A percentile compares a stretch with the other conserved stretches of the same genome.
Evolutionary conservation across 495 filamentous ascomycete genomes (phyloP).

Genomic region (Amphirosellinia nigrospora): DNA sequence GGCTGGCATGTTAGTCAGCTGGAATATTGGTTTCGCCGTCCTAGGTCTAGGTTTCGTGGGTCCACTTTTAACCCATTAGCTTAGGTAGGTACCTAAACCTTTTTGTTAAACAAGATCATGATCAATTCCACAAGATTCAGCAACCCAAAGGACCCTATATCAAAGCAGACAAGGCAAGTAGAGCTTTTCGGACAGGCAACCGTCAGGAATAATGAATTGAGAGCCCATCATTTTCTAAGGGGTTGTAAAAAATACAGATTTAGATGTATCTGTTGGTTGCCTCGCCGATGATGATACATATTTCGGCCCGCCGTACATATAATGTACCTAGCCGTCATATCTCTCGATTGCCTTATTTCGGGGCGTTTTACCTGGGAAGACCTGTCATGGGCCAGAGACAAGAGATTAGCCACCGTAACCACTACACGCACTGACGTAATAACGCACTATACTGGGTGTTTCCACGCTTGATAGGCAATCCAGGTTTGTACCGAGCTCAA

Average conservation of each 20-base stretch:
- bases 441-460: too few species aligned
- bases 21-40: conserved; percentile 39
- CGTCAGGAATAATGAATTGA: neutral
- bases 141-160: neutral
- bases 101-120: neutral
- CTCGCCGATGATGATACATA: neutral
- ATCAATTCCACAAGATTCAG: too few species aligned
- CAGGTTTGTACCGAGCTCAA: too few species aligned
- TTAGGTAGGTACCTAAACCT: too few species aligned
- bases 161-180: neutral
- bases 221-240: neutral
- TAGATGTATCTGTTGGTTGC: neutral
- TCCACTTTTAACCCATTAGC: neutral
- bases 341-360: neutral
- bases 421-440: too few species aligned
- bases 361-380: neutral
- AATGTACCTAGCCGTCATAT: neutral
- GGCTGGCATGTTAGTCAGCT: conserved; percentile 23
- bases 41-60: too few species aligned
- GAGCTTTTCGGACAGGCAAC: neutral
- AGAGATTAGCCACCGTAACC: too few species aligned
- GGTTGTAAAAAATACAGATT: neutral
- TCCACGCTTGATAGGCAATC: too few species aligned
- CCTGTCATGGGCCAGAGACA: too few species aligned
- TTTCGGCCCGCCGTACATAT: neutral